A percentile compares a stretch with the other conserved stretches of the same genome.
Conservation (phyloP, 2,329 filamentous ascomycete species). For the Delphinella strobiligena region DNA sequence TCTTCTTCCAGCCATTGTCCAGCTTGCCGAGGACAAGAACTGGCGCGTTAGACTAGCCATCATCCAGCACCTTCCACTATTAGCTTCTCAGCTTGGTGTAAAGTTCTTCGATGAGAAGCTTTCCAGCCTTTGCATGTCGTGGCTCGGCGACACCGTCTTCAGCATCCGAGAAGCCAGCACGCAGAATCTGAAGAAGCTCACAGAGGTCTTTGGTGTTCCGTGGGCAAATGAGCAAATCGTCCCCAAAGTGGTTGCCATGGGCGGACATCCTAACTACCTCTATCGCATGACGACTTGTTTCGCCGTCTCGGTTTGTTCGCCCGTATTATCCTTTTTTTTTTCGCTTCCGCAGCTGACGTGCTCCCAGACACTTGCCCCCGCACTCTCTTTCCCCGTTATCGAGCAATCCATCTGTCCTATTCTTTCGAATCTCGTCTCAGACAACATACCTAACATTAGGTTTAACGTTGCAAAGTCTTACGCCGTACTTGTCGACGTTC, state of each 20-base stretch:
- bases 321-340: background rate
- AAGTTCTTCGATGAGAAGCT: conserved; percentile 98
- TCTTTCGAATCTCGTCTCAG: conserved; percentile 82
- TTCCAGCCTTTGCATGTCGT: conserved; percentile 91
- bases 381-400: conserved; percentile 88
- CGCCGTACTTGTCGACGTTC: conserved; percentile 73
- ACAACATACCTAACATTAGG: conserved; percentile 96
- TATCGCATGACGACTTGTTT: conserved; percentile 99
- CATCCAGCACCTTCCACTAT: conserved; percentile 95
- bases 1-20: conserved; percentile 90
- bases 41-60: conserved; percentile 97
- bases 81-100: conserved; percentile 89
- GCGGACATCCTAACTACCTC: conserved; percentile 93
- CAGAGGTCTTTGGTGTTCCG: conserved; percentile 94
- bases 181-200: conserved; percentile 94
- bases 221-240: conserved; percentile 97
- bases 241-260: conserved; percentile 97
- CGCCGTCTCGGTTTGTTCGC: conserved; percentile 73
- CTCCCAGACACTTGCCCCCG: conserved; percentile 74
- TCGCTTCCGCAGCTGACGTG: background rate
- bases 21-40: conserved; percentile 97
- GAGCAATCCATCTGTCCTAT: conserved; percentile 89
- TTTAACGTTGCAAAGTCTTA: conserved; percentile 99
- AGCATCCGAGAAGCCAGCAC: conserved; percentile 96
- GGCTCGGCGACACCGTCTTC: conserved; percentile 96